A percentile compares a stretch with the other conserved stretches of the same genome.
Evolutionary conservation across 2,329 filamentous ascomycete species (phyloP).

Genomic region (Cryphonectria naterciae): DNA sequence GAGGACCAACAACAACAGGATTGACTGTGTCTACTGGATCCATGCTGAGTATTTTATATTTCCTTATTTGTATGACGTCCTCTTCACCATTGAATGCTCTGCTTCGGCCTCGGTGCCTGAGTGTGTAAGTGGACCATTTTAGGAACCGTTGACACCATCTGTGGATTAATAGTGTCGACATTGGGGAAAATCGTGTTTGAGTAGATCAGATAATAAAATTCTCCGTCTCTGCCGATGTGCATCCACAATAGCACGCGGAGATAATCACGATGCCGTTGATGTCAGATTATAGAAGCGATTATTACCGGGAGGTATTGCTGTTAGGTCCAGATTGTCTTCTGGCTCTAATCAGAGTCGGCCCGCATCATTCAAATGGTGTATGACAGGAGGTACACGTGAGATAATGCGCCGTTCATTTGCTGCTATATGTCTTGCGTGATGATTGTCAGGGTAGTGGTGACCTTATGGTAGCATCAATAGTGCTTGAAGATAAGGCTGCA

Average conservation of each 20-base stretch:
- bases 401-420: neutral
- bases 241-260: slow-evolving; percentile 8
- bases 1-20: neutral
- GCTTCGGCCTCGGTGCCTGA: neutral
- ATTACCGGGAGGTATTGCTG: neutral
- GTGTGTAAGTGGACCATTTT: neutral
- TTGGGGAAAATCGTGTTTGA: neutral
- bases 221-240: slow-evolving; percentile 3
- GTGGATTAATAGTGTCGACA: neutral
- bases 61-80: neutral
- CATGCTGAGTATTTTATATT: neutral
- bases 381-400: neutral
- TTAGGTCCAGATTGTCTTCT: too few relatives aligned
- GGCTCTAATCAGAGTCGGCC: neutral
- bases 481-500: slow-evolving; percentile 15
- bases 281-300: neutral
- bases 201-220: neutral
- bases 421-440: slow-evolving; percentile 4
- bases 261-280: slow-evolving; percentile 11
- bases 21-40: neutral
- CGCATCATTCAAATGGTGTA: neutral
- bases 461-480: neutral
- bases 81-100: neutral
- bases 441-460: neutral
- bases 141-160: slow-evolving; percentile 7